Percentiles rank a stretch among this genome's conserved stretches.
These are phyloP conservation scores for Tagetes patula DNA, from an alignment of 129 eudicot genomes.

Conservation along the genomic window DNA sequence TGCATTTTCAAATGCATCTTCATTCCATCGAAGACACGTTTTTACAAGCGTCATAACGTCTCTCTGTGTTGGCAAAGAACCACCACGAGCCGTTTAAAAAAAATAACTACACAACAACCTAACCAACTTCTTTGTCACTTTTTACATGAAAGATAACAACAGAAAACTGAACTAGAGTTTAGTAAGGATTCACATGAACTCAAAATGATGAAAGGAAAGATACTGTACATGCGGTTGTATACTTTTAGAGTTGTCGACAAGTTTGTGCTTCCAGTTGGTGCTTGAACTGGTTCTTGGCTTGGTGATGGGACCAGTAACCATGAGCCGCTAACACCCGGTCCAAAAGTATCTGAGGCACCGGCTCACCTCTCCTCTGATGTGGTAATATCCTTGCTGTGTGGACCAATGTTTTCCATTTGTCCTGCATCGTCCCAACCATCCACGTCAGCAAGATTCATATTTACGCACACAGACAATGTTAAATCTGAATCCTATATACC, in stretches of 20 bases:
- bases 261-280: conserved; percentile 41
- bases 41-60: no score
- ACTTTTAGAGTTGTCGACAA: conserved; percentile 56
- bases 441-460: conserved; percentile 7
- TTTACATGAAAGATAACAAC: no score
- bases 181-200: neutral
- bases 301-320: conserved; percentile 89
- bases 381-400: conserved; percentile 95
- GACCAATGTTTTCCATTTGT: conserved; percentile 98
- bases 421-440: conserved; percentile 37
- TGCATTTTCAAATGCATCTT: no score
- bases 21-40: no score
- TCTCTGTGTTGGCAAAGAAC: no score
- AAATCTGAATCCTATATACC: conserved; percentile 35
- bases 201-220: neutral
- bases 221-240: conserved; percentile 21
- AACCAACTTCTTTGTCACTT: no score
- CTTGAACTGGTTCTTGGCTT: conserved; percentile 77
- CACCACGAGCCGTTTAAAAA: no score
- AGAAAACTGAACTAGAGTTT: no score
- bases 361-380: conserved; percentile 98
- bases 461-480: conserved; percentile 5
- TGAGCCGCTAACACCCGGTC: conserved; percentile 88
- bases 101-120: no score
- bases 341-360: conserved; percentile 95